phyloP scores from a whole-genome alignment of 1,284 basidiomycete species.

The Veloporphyrellus conicus region DNA sequence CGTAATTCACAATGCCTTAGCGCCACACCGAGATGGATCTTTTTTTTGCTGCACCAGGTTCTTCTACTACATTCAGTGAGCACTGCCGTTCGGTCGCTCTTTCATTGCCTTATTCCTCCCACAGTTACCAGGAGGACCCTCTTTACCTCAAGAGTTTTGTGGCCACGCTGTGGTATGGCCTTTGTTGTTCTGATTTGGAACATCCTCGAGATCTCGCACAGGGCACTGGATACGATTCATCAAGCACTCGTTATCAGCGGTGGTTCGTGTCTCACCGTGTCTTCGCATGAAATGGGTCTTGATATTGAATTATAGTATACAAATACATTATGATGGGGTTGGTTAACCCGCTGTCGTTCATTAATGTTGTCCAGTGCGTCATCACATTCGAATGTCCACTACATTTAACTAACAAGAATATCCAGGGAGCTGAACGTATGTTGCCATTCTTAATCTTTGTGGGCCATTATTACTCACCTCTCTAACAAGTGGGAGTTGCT shows the following conservation, averaged over 20 bases:
- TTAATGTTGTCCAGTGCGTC: neutral
- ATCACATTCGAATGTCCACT: neutral
- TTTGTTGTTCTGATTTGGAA: neutral
- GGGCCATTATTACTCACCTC: neutral
- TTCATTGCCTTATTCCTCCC: neutral
- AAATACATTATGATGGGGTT: conserved; percentile 2
- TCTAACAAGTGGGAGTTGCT: conserved; percentile 1
- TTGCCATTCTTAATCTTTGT: neutral
- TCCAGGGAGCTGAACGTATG: conserved; percentile 1
- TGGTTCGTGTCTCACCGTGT: neutral
- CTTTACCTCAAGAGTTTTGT: neutral
- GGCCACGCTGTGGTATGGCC: neutral
- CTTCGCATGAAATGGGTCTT: neutral
- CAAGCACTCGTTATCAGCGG: conserved; percentile 5
- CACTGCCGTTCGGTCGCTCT: neutral
- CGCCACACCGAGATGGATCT: neutral
- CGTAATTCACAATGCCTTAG: neutral
- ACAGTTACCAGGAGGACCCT: conserved; percentile 4
- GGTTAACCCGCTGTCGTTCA: neutral
- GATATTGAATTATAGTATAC: neutral
- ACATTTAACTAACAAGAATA: neutral
- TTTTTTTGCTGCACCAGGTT: neutral
- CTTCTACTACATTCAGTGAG: conserved; percentile 8
- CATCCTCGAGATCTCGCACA: neutral
- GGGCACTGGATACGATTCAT: conserved; percentile 2